Conservation (phyloP, 306 rosid genomes). For the Prunus padus region DNA sequence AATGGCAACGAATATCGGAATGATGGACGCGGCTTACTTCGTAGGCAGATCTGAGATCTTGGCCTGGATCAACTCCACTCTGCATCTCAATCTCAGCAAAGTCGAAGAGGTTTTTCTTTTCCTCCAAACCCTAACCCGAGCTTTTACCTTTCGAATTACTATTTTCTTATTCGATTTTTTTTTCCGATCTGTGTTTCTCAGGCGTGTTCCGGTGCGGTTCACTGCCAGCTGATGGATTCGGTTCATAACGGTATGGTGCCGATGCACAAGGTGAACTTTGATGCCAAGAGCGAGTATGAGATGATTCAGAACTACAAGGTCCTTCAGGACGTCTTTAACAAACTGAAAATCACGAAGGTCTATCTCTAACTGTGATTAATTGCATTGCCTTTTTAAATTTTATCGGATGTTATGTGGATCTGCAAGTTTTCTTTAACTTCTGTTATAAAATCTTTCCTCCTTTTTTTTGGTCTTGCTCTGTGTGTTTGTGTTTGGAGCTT, state of each 20-base stretch:
- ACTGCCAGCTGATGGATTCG: slow-evolving; percentile 89
- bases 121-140: slow-evolving; percentile 11
- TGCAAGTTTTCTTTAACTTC: background rate
- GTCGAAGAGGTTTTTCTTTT: slow-evolving; percentile 65
- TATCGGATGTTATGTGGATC: background rate
- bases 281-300: slow-evolving; percentile 90
- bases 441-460: background rate
- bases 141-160: background rate
- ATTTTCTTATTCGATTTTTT: background rate
- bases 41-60: slow-evolving; percentile 94
- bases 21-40: slow-evolving; percentile 94
- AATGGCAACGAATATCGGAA: slow-evolving; percentile 92
- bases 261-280: slow-evolving; percentile 97
- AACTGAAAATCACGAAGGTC: slow-evolving; percentile 93
- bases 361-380: background rate
- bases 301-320: slow-evolving; percentile 99
- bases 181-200: slow-evolving; percentile 24
- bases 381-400: background rate
- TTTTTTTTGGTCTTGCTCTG: background rate
- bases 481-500: background rate
- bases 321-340: slow-evolving; percentile 90
- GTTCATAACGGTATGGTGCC: slow-evolving; percentile 90
- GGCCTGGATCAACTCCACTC: slow-evolving; percentile 89
- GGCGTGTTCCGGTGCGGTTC: slow-evolving; percentile 95
- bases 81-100: slow-evolving; percentile 83